Base-by-base conservation (phyloP, 495 filamentous ascomycete species). In the Neurospora sp. region DNA sequence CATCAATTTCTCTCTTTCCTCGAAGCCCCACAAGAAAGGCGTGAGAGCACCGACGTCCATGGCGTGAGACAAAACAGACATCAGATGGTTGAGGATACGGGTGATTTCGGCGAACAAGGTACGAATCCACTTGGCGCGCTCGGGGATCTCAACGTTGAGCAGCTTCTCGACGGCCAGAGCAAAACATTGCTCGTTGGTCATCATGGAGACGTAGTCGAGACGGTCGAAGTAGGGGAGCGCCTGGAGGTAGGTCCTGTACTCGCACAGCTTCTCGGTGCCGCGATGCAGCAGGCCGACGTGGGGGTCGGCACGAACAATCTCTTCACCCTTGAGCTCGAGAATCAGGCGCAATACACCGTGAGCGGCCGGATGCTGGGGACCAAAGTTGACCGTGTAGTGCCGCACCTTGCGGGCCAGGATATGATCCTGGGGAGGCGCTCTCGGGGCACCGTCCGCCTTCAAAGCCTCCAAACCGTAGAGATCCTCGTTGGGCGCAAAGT, bases 321-420 rank as follows among this genome's bases (percentile, higher is more conserved):
- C 93, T 83, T 99, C 96, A 78, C 96, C 96, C 84, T 93, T 98
- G 77, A 99, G 87, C 80, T 99, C 96, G 78, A 98, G 88, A 87
- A 99, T 99, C 83, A 99, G 85, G 22, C 96, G 92, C 78, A 99
- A 84, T 90, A 99, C 96, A 79, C 96, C 96, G 87, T 99, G 96
- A 72, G 96, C 96, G 78, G 96, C 96, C 44, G 96, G 96, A 85
- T 99, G 96, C 86, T 99, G 96, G 74, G 96, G 96, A 76, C 96
- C 96, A 78, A 99, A 99, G 86, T 99, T 99, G 86, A 99, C 95
- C 6, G 96, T 99, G 85, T 99, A 99, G 82, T 99, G 96, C 76
- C 96, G 88, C 75, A 98, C 93, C 86, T 97, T 98, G 79, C 96
- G 90, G 73, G 80, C 78, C 27, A 65, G 27, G 27, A 65, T 35